Evolutionary conservation across 83 land plant species (phyloP), one percentile per base, ranked within the genome.

Genomic region (Thuja plicata): DNA sequence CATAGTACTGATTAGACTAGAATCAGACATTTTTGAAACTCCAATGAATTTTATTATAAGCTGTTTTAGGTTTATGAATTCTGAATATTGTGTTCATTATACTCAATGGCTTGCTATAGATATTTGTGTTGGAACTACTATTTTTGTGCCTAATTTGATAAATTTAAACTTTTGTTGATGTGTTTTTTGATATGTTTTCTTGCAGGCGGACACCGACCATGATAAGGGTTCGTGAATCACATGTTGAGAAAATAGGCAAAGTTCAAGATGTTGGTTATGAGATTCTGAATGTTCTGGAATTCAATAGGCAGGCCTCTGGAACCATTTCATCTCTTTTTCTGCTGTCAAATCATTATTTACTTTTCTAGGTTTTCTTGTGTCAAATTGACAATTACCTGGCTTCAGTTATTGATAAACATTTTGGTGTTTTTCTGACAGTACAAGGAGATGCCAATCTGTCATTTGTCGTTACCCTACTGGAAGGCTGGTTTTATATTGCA

Each of bases 361-460:
- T 86, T 70, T 24, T 41, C 50, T 46, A 46, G 0, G 50, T 46
- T 46, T 46, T 8, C 32, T 43, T 41, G 46, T 71, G 16, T 12
- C 80, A 32, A 40, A 43, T 62, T 48, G 17, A 5, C 80, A 32
- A 27, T 66, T 43, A 12, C 9, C 55, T 8, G 30, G 41, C 2
- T 27, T 85, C 70, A 30, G 37, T 35, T 88, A 80, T 62, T n/a
- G 3, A 86, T 9, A 16, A 3, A 30, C 70, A 17, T 79, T 8
- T 45, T 88, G 52, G 55, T 88, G 70, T 88, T 70, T 40, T 37
- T 38, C 57, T 88, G 86, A 81, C 90, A 98, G 99, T 89, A 93
- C 95, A 48, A 95, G 99, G 92, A 98, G 95, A 91, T 98, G 99
- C 81, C 99, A 98, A 71, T 98, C 99, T 92, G 99, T 98, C 84